Conservation (phyloP, 352 stramenopile species). For the Phytophthora pistaciae region DNA sequence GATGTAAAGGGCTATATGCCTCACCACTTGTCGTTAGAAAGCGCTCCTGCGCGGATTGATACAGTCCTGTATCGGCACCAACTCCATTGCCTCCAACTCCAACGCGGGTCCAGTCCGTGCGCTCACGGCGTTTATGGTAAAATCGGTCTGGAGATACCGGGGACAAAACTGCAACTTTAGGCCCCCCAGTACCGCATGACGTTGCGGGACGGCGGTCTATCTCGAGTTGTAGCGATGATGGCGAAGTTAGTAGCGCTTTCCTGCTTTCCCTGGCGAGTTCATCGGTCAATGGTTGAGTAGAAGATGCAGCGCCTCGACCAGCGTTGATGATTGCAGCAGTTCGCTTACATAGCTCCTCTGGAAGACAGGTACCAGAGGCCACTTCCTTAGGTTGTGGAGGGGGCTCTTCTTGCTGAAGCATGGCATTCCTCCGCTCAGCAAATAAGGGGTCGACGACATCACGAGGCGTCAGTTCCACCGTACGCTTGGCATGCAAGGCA, state of each 20-base stretch:
- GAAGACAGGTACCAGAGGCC: constrained; percentile 45
- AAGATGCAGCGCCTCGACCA: constrained; percentile 2
- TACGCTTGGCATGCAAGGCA: constrained; percentile 64
- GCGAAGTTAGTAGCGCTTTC: constrained; percentile 20
- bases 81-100: constrained; percentile 75
- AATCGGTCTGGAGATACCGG: constrained; percentile 64
- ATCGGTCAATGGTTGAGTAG: constrained; percentile 5
- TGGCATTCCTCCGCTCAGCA: constrained; percentile 13
- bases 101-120: constrained; percentile 84
- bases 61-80: constrained; percentile 51
- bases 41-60: constrained; percentile 47
- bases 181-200: constrained; percentile 11
- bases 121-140: constrained; percentile 57
- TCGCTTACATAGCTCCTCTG: constrained; percentile 59
- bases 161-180: constrained; percentile 38
- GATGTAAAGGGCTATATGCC: constrained; percentile 63
- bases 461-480: constrained; percentile 55
- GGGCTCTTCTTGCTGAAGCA: constrained; percentile 9
- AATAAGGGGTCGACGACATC: constrained; percentile 51
- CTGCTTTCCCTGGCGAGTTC: background rate
- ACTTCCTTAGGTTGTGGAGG: constrained; percentile 7
- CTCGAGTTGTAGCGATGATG: constrained; percentile 39
- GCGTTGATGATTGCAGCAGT: constrained; percentile 41
- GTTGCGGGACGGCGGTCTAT: constrained; percentile 34
- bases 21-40: constrained; percentile 65